phyloP scores from a whole-genome alignment of 768 basidiomycete species.

The Boletus sp. region DNA sequence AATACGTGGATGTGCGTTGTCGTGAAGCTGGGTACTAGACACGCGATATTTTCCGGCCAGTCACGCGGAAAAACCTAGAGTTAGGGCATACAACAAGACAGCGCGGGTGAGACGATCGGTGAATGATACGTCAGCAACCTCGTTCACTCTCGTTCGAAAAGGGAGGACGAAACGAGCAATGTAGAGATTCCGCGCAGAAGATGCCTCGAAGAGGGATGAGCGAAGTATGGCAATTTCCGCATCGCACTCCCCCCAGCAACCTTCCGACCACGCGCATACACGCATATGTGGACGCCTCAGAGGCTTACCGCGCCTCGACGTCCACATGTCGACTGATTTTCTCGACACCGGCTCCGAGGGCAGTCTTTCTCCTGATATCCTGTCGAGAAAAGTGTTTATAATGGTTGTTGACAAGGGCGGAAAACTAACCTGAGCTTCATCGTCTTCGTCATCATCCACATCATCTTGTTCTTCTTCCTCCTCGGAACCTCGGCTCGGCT shows the following conservation, averaged over 20 bases:
- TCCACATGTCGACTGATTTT: slow-evolving; percentile 36
- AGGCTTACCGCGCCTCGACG: slow-evolving; percentile 15
- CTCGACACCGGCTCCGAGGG: slow-evolving; percentile 36
- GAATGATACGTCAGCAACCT: neutral
- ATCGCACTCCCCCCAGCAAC: slow-evolving; percentile 4
- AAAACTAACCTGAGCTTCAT: slow-evolving; percentile 20
- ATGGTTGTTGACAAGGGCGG: neutral
- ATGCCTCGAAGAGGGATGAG: slow-evolving; percentile 13
- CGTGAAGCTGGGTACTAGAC: neutral
- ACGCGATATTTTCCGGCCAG: neutral
- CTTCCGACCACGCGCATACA: neutral
- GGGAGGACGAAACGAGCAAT: neutral
- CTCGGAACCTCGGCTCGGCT: slow-evolving; percentile 3
- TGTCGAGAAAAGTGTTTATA: slow-evolving; percentile 14
- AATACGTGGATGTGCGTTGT: neutral
- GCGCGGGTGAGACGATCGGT: neutral
- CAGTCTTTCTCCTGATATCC: slow-evolving; percentile 31
- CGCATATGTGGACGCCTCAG: neutral
- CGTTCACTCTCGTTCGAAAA: neutral
- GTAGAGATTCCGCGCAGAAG: neutral
- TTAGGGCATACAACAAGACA: neutral
- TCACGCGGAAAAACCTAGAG: neutral
- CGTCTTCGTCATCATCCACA: slow-evolving; percentile 19
- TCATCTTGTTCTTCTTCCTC: slow-evolving; percentile 17
- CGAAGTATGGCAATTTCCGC: slow-evolving; percentile 3